phyloP scores from a whole-genome alignment of 768 basidiomycete species.

The Mycena galopus region DNA sequence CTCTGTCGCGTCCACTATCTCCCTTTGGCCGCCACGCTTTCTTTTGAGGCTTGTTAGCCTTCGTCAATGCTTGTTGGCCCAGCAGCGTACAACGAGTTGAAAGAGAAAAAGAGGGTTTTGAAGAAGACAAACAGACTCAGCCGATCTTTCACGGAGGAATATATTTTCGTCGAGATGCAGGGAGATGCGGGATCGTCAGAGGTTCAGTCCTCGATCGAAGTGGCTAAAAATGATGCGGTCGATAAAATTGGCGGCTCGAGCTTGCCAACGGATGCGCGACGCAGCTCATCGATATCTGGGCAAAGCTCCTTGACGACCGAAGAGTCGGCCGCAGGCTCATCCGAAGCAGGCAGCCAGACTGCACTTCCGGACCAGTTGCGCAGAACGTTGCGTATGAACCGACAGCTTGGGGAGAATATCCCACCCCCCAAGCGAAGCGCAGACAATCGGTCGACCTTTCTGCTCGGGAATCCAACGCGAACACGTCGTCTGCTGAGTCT shows the following conservation, averaged over 20 bases:
- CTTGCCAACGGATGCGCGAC: constrained; percentile 7
- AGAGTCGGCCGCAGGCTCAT: constrained; percentile 5
- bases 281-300: constrained; percentile 18
- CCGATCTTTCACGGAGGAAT: constrained; percentile 54
- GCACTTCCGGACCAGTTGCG: constrained; percentile 26
- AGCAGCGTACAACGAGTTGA: neutral
- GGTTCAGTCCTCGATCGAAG: neutral
- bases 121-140: constrained; percentile 60
- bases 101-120: constrained; percentile 52
- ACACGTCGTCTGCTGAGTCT: neutral
- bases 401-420: constrained; percentile 44
- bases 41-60: neutral
- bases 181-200: neutral
- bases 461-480: constrained; percentile 9
- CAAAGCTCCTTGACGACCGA: constrained; percentile 12
- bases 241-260: neutral
- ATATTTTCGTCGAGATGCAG: neutral
- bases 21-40: neutral
- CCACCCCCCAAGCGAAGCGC: constrained; percentile 16
- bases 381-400: constrained; percentile 24
- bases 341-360: constrained; percentile 26
- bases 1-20: neutral
- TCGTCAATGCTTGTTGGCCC: constrained; percentile 1
- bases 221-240: neutral
- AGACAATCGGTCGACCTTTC: constrained; percentile 22